Evolutionary conservation across 192 early-diverging fungal genomes (phyloP), one percentile per base, ranked within the genome.

Genomic region (Mortierella alpina): DNA sequence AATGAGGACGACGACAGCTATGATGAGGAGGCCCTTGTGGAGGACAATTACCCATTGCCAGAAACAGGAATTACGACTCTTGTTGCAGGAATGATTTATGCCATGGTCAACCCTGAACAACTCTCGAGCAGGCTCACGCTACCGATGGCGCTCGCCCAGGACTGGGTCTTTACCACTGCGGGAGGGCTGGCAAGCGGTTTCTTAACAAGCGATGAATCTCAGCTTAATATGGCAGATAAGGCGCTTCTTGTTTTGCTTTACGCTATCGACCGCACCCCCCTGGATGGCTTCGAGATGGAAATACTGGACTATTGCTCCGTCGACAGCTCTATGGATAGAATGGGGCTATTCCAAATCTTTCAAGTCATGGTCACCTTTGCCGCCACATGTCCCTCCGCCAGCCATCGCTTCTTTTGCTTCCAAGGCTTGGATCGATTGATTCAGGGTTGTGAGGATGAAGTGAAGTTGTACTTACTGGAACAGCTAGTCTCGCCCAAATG

Each of bases 281-380:
- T 72, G 46, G 51, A 83, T 40, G 20, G 50, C 15, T 83, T 83
- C 50, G 45, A 70, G 52, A 63, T 72, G 63, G 65, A 68, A 11
- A 51, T 18, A 22, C 52, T 80, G 46, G 77, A 80, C 22, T 80
- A 68, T 42, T 72, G 70, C 48, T 59, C 77, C 2, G 50, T 39
- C n/a, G 76, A 79, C 20, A 72, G 59, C 18, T 60, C 68, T 9
- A 8, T 60, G 45, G 69, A 79, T 42, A 59, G 69, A 31, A 75
- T 75, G 73, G 73, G 73, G 42, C 62, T 80, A 4, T 68, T 80
- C 15, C 66, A 73, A 22, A 68, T 75, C 49, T 82, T 82, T 56
- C 66, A 86, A 56, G 61, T 76, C 31, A 69, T 84, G 23, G 72
- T 84, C 11, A 72, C 72, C 22, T 84, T 84, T 63, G 83, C 86